phyloP scores from a whole-genome alignment of 2,329 filamentous ascomycete species.

The Leptoxyphium fumago region DNA sequence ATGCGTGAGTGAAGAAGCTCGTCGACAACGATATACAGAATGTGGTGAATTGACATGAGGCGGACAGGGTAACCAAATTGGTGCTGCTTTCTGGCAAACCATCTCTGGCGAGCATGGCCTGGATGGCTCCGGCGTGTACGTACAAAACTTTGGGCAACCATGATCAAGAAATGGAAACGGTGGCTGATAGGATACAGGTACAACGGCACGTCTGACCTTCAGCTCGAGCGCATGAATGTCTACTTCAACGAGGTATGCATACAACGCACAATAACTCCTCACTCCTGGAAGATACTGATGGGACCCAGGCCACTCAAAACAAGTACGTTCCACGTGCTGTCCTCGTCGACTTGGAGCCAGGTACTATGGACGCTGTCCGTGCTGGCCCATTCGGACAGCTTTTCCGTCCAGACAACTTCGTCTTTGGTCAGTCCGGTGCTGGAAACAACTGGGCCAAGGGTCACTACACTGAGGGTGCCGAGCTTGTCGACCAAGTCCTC shows the following conservation, averaged over 20 bases:
- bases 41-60: constrained; percentile 14
- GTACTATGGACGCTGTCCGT: constrained; percentile 98
- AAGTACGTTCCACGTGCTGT: constrained; percentile 99
- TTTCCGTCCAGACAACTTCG: constrained; percentile 99
- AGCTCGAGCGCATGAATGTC: constrained; percentile 99
- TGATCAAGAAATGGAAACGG: constrained; percentile 1
- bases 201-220: constrained; percentile 95
- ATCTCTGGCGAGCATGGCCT: constrained; percentile 70
- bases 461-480: constrained; percentile 99
- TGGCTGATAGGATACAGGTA: constrained; percentile 45
- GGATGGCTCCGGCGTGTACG: constrained; percentile 90
- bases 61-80: constrained; percentile 94
- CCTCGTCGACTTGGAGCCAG: constrained; percentile 97
- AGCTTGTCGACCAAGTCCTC: constrained; percentile 94
- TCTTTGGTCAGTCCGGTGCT: constrained; percentile 98
- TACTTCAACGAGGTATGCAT: constrained; percentile 81
- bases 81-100: constrained; percentile 89
- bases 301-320: constrained; percentile 70
- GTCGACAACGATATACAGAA: constrained; percentile 4
- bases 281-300: constrained; percentile 6
- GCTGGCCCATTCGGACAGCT: constrained; percentile 96
- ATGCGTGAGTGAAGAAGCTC: constrained; percentile 55
- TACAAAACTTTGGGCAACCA: constrained; percentile 14
- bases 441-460: constrained; percentile 99
- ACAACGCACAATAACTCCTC: not conserved